Percentiles rank a stretch among this genome's conserved stretches.
Evolutionary conservation across 176 grass and related monocot species (phyloP).

Genomic region (Triticum monococcum): DNA sequence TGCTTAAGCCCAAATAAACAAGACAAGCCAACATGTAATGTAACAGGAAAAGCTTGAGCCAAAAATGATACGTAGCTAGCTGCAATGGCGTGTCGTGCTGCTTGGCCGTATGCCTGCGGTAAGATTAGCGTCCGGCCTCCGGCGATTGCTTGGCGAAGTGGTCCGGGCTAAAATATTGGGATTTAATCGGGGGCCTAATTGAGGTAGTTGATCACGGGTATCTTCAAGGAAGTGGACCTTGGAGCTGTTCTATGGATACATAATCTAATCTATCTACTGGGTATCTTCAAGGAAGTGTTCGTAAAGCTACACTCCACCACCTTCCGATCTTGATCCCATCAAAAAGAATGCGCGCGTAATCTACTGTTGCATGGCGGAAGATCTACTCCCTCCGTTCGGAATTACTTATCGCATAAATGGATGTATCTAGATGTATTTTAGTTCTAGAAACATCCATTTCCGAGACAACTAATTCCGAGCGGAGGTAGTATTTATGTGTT

Average conservation of each 20-base stretch:
- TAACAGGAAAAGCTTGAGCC: no score
- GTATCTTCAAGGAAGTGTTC: background rate
- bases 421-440: no score
- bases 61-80: no score
- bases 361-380: background rate
- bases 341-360: slow-evolving; percentile 9
- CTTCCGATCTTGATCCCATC: slow-evolving; percentile 1
- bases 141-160: background rate
- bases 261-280: background rate
- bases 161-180: slow-evolving; percentile 16
- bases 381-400: no score
- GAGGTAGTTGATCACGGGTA: slow-evolving; percentile 53
- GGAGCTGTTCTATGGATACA: background rate
- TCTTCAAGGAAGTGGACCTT: slow-evolving; percentile 26
- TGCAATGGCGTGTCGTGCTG: background rate
- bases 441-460: no score
- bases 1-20: background rate
- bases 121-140: slow-evolving; percentile 1
- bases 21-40: background rate
- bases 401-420: no score
- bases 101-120: slow-evolving; percentile 19
- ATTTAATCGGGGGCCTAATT: slow-evolving; percentile 22
- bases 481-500: background rate
- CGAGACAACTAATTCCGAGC: no score
- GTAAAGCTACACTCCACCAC: slow-evolving; percentile 25